These are phyloP conservation scores for Amanita phalloides DNA, from an alignment of 768 basidiomycete species.

Conservation along the genomic window DNA sequence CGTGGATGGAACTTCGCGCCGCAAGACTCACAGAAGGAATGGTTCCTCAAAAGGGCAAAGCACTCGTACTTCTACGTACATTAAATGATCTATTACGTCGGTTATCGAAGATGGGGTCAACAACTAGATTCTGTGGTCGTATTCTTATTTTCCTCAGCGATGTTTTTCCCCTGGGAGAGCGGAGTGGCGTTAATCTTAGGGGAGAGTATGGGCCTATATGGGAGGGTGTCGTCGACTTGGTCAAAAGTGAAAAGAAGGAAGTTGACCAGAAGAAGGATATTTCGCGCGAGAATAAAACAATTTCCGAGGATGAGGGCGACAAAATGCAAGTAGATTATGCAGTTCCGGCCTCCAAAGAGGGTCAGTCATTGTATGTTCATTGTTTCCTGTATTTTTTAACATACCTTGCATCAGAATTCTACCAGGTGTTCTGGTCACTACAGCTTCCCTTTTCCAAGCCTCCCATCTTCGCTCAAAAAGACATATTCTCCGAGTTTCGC, in stretches of 20 bases:
- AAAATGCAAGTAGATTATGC: constrained; percentile 54
- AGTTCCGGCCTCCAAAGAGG: constrained; percentile 40
- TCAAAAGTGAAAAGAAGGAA: constrained; percentile 19
- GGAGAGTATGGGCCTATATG: constrained; percentile 79
- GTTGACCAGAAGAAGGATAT: constrained; percentile 20
- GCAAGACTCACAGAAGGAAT: constrained; percentile 63
- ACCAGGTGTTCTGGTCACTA: constrained; percentile 83
- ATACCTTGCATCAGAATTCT: constrained; percentile 44
- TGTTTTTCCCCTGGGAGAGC: constrained; percentile 80
- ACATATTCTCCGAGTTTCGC: constrained; percentile 54
- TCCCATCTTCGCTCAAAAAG: constrained; percentile 46
- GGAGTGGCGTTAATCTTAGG: constrained; percentile 85
- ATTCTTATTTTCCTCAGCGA: constrained; percentile 81
- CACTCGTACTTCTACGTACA: constrained; percentile 72
- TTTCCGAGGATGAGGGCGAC: constrained; percentile 25
- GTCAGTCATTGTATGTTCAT: constrained; percentile 20
- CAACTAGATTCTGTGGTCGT: constrained; percentile 81
- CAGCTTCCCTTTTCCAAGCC: constrained; percentile 82
- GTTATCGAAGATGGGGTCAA: constrained; percentile 76
- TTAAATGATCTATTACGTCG: constrained; percentile 82
- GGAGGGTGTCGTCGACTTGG: constrained; percentile 48
- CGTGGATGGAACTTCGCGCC: constrained; percentile 74
- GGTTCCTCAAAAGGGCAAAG: constrained; percentile 83
- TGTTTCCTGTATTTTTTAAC: neutral
- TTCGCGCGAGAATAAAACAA: constrained; percentile 10